Evolutionary conservation across 2,329 filamentous ascomycete species (phyloP).

Genomic region (Coniella lustricola): DNA sequence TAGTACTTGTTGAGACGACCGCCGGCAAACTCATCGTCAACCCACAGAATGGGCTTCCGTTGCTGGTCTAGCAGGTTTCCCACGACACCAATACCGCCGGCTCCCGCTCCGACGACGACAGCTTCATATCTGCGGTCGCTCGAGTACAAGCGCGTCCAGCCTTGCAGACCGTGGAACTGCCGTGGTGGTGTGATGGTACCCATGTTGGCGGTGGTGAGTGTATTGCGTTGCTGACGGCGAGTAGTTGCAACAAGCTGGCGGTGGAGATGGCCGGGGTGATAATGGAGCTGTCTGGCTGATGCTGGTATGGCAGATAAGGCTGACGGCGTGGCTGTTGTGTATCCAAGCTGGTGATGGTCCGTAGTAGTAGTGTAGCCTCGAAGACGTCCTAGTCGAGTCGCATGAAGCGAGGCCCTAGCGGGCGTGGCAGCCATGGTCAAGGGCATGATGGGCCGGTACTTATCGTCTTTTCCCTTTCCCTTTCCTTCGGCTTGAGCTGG

Average conservation of each 20-base stretch:
- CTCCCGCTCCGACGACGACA: constrained; percentile 16
- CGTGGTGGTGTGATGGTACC: constrained; percentile 13
- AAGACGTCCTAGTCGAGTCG: not conserved
- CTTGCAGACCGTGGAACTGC: constrained; percentile 5
- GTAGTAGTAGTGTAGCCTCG: not conserved
- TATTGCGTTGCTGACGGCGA: not conserved
- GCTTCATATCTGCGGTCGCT: constrained; percentile 16
- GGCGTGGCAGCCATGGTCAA: not conserved
- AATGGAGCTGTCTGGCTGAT: not conserved
- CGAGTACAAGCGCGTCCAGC: constrained; percentile 16
- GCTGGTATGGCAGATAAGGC: too few species aligned
- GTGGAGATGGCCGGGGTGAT: too few species aligned
- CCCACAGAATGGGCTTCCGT: constrained; percentile 45
- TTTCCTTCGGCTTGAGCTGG: too few species aligned
- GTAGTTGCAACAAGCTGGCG: too few species aligned
- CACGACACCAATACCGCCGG: constrained; percentile 46
- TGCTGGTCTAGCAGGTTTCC: constrained; percentile 53
- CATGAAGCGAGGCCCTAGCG: not conserved
- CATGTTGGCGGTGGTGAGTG: constrained; percentile 1
- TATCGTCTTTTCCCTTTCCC: not conserved
- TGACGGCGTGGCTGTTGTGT: not conserved
- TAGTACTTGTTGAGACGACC: constrained; percentile 48
- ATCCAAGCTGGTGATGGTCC: not conserved
- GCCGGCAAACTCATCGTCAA: constrained; percentile 49
- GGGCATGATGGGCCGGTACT: not conserved